These are phyloP conservation scores for Lasiosphaeria miniovina DNA, from an alignment of 495 filamentous ascomycete genomes.

Conservation along the genomic window DNA sequence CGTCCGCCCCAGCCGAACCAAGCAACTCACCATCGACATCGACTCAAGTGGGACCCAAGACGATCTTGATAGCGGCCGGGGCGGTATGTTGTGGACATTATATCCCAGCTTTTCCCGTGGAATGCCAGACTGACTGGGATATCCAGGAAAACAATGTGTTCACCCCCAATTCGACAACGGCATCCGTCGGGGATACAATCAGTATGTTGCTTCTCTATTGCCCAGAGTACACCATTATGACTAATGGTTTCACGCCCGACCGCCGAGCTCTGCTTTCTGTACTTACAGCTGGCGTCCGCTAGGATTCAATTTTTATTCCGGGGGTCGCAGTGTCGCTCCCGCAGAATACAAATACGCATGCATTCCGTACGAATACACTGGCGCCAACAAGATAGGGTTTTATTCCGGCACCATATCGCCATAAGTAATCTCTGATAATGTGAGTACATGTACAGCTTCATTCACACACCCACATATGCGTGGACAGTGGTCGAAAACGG, in stretches of 20 bases:
- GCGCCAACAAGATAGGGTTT: slow-evolving; percentile 42
- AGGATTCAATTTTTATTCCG: slow-evolving; percentile 58
- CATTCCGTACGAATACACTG: slow-evolving; percentile 54
- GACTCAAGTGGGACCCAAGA: slow-evolving; percentile 14
- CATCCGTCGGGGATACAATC: slow-evolving; percentile 39
- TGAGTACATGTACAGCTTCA: slow-evolving; percentile 16
- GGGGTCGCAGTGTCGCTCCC: slow-evolving; percentile 56
- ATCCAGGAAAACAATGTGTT: slow-evolving; percentile 33
- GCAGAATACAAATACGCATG: slow-evolving; percentile 56
- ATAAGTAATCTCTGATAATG: slow-evolving; percentile 34
- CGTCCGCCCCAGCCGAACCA: not conserved
- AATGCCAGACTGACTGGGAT: slow-evolving; percentile 9
- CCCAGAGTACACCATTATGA: too few relatives aligned
- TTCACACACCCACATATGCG: too few relatives aligned
- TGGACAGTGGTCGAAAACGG: too few relatives aligned
- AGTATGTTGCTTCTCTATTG: slow-evolving; percentile 21
- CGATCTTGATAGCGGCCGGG: slow-evolving; percentile 31
- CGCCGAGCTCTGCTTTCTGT: too few relatives aligned
- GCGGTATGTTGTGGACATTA: slow-evolving; percentile 21
- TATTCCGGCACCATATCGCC: slow-evolving; percentile 42
- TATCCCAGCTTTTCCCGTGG: not conserved
- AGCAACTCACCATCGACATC: slow-evolving; percentile 7
- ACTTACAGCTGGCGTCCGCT: not conserved
- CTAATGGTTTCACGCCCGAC: too few relatives aligned
- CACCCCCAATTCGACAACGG: slow-evolving; percentile 29